Conservation (phyloP, 345 rosid genomes). For the Melaleuca quinquenervia region DNA sequence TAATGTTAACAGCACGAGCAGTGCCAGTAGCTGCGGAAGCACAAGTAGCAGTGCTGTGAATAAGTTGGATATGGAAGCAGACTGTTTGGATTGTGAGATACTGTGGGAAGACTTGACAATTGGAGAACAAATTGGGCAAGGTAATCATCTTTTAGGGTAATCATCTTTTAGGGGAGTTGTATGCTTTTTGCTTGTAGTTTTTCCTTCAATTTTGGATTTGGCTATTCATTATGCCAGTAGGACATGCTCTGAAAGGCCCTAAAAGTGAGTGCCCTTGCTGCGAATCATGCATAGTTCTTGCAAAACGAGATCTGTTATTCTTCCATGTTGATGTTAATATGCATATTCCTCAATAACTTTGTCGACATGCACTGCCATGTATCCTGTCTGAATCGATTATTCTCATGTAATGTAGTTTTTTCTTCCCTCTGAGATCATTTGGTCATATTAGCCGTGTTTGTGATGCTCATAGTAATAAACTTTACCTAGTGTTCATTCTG, state of each 20-base stretch:
- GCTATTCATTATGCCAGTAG: not conserved
- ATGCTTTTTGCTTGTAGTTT: not conserved
- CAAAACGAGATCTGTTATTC: not conserved
- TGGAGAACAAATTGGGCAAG: conserved; percentile 93
- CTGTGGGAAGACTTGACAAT: conserved; percentile 86
- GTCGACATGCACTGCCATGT: not conserved
- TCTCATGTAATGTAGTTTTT: not conserved
- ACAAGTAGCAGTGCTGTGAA: conserved; percentile 63
- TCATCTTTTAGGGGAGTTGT: not conserved
- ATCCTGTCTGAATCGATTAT: not conserved
- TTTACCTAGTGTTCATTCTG: conserved; percentile 1
- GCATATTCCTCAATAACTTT: not conserved
- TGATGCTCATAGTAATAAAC: not conserved
- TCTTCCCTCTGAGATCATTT: not conserved
- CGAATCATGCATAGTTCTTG: not conserved
- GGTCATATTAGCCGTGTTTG: not conserved
- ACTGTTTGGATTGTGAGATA: conserved; percentile 80
- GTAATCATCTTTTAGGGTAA: conserved; percentile 29
- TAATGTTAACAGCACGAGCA: conserved; percentile 82
- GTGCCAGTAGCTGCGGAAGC: conserved; percentile 90
- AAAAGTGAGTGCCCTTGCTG: not conserved
- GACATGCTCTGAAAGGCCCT: not conserved
- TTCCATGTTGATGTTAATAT: not conserved
- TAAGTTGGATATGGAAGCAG: conserved; percentile 66
- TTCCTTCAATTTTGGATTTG: not conserved